These are phyloP conservation scores for Lagenidium giganteum DNA, from an alignment of 352 stramenopile genomes.

Conservation along the genomic window DNA sequence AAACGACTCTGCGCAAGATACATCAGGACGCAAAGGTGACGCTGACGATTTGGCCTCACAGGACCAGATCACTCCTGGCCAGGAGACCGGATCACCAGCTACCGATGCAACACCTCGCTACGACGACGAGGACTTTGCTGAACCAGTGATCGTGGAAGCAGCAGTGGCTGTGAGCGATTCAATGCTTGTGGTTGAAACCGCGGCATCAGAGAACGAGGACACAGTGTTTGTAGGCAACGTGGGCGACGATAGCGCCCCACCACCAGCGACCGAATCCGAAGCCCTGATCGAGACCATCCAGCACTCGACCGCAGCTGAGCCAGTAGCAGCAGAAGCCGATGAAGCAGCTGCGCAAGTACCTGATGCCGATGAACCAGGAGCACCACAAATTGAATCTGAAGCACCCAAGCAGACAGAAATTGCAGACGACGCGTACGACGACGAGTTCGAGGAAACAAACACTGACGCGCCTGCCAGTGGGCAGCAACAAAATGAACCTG, in stretches of 20 bases:
- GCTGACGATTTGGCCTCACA: no score
- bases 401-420: neutral
- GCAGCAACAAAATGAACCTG: no score
- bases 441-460: neutral
- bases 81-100: no score
- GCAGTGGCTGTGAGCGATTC: no score
- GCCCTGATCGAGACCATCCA: neutral
- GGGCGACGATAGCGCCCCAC: neutral
- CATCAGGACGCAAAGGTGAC: no score
- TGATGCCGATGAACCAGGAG: neutral
- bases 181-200: no score
- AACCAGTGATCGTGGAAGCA: no score
- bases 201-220: neutral
- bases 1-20: no score
- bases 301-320: no score
- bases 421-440: constrained; percentile 9
- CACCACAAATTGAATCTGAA: neutral
- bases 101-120: no score
- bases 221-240: neutral
- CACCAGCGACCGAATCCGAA: neutral
- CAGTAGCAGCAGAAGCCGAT: neutral
- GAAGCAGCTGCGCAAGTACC: neutral
- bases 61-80: no score
- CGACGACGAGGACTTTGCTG: neutral
- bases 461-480: no score